Conservation (phyloP, 2,329 filamentous ascomycete genomes). For the Fusarium udum region DNA sequence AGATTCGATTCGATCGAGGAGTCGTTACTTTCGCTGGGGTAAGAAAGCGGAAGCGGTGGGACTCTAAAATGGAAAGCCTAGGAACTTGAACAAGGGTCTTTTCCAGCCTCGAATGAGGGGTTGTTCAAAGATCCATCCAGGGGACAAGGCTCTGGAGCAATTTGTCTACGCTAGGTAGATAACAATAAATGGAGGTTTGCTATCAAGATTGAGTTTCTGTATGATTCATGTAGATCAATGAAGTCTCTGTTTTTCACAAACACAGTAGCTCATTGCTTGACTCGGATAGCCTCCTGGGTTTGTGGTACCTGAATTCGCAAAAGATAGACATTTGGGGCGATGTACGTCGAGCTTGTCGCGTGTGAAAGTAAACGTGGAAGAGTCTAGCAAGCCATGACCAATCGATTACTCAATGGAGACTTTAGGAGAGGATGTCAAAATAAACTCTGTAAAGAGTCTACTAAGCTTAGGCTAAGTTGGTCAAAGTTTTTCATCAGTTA, state of each 20-base stretch:
- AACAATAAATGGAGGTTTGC: neutral
- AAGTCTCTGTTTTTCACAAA: slow-evolving; percentile 10
- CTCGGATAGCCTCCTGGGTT: slow-evolving; percentile 4
- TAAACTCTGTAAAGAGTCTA: too few species aligned
- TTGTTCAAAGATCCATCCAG: neutral
- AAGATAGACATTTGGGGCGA: slow-evolving; percentile 27
- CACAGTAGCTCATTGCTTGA: slow-evolving; percentile 16
- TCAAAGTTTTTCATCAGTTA: too few species aligned
- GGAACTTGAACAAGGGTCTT: slow-evolving; percentile 30
- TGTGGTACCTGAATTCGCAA: slow-evolving; percentile 35
- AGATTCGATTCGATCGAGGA: slow-evolving; percentile 37
- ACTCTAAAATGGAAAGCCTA: slow-evolving; percentile 32
- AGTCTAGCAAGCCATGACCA: slow-evolving; percentile 41
- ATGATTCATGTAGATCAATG: slow-evolving; percentile 21
- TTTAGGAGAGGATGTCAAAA: too few species aligned
- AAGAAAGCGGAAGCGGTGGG: slow-evolving; percentile 29
- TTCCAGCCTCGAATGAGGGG: slow-evolving; percentile 38
- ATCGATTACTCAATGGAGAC: too few species aligned
- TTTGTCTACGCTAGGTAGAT: neutral
- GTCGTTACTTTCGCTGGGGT: slow-evolving; percentile 8
- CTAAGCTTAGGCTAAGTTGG: too few species aligned
- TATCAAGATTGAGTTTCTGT: neutral
- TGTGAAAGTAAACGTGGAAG: slow-evolving; percentile 36
- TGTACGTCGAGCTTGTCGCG: slow-evolving; percentile 16
- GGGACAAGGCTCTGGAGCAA: neutral